phyloP scores from a whole-genome alignment of 2,329 filamentous ascomycete genomes.

The Trichoderma gracile region DNA sequence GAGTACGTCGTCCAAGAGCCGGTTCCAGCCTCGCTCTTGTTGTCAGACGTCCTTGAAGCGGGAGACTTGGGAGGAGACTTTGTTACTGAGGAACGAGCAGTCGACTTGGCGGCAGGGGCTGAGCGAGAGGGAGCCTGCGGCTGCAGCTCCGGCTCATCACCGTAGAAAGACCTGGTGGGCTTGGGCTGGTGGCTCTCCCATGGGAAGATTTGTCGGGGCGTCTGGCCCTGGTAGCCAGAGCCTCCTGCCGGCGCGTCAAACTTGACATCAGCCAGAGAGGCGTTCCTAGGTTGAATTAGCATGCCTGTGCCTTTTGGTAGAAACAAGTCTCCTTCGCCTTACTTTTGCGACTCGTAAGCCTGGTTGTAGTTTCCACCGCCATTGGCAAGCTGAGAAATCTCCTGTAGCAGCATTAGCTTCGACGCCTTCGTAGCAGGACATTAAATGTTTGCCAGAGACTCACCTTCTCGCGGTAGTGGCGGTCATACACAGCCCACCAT shows the following conservation, averaged over 20 bases:
- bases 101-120: slow-evolving; percentile 12
- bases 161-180: slow-evolving; percentile 62
- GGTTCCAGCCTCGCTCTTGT: slow-evolving; percentile 46
- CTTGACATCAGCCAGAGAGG: slow-evolving; percentile 65
- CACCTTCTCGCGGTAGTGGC: slow-evolving; percentile 68
- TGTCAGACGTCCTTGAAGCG: slow-evolving; percentile 11
- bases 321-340: too few species aligned
- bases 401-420: background rate
- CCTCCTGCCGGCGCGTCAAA: slow-evolving; percentile 87
- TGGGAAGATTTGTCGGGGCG: slow-evolving; percentile 81
- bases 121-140: slow-evolving; percentile 3
- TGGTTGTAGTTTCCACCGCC: slow-evolving; percentile 28
- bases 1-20: slow-evolving; percentile 71
- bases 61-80: slow-evolving; percentile 35
- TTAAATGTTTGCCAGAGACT: slow-evolving; percentile 29
- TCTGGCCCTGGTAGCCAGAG: slow-evolving; percentile 78
- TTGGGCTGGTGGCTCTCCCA: slow-evolving; percentile 75
- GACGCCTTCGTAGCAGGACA: background rate
- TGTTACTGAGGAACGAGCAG: slow-evolving; percentile 31
- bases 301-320: too few species aligned
- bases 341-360: slow-evolving; percentile 58
- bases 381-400: slow-evolving; percentile 26
- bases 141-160: slow-evolving; percentile 15
- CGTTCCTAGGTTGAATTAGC: slow-evolving; percentile 49
- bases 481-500: slow-evolving; percentile 96